Evolutionary conservation across 2,329 filamentous ascomycete genomes (phyloP), one percentile per base, ranked within the genome.

Genomic region (Colletotrichum navitas): DNA sequence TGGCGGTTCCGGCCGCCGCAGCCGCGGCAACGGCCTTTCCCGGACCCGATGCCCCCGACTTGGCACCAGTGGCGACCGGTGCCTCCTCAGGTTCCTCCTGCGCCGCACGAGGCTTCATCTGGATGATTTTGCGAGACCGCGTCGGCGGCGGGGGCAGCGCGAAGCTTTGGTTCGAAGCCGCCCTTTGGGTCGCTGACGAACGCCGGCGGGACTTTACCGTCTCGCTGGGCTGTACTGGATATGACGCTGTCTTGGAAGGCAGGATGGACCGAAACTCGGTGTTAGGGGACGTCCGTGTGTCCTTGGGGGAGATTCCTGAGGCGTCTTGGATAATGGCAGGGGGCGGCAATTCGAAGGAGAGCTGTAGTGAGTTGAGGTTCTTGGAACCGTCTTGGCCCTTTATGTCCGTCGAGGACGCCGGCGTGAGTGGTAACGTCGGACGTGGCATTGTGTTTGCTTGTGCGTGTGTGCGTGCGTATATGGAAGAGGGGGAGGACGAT

Each of bases 101-200:
- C 39, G 81, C 77, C 21, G 61, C 21, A 34, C 85, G 82, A 24
- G 89, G 95, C 82, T 97, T 97, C 95, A 98, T 97, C 83, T 98
- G 95, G 70, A 98, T 98, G 79, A 99, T 98, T 84, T 97, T 98
- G 77, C 95, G 92, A 52, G 94, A 93, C 74, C 95, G 88, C 3
- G 95, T 97, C 0, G 96, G 96, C 21, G 95, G 96, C 12, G 96
- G 96, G 26, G 96, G 96, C 21, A 99, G 88, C 12, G 93, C 88
- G 80, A 97, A 97, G 59, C 88, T 85, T 75, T 90, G 88, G 74
- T 90, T 91, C 68, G 85, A 84, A 68, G 83, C 78, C 18, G 83
- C 78, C 61, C 79, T 79, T 63, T 80, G 79, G 24, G 83, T 80
- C 16, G 84, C 80, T 21, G 88, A 86, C 0, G 85, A 84, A 51